Evolutionary conservation across 768 basidiomycete species (phyloP), one percentile per base, ranked within the genome.

Genomic region (Boletus barrowsii): DNA sequence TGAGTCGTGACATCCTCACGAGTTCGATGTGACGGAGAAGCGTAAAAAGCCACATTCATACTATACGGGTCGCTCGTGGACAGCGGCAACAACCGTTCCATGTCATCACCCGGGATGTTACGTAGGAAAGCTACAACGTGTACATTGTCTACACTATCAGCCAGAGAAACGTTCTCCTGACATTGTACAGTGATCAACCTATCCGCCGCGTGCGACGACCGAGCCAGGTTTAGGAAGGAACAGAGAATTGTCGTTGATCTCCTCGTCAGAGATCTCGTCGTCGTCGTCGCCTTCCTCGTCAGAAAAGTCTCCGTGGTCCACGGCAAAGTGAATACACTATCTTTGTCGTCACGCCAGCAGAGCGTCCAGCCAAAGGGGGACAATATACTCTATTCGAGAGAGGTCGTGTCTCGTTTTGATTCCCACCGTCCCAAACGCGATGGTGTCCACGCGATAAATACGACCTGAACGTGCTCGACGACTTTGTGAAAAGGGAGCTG

Each of bases 281-380:
- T 49, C 22, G 47, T 22, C 22, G 3, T 22, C 22, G 22, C 22
- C 22, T 22, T 22, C 2, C 22, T 22, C n/a, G n/a, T n/a, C 22
- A 22, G 22, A 22, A 22, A 22, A 22, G 22, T 22, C 22, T 22
- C 22, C 22, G 22, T 22, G 22, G 22, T 22, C 22, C 22, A 22
- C 22, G 3, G 22, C 22, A 22, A 1, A 22, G 22, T 22, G 22
- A 22, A 22, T 22, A 22, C 22, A 22, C 3, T 22, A 1, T 22
- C 22, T 22, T 22, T 22, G 47, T 44, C 49, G 47, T 22, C 47
- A 39, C 3, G 43, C 47, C 10, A 52, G 9, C 15, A 54, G 36
- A n/a, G 15, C 4, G 15, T 57, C 36, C 1, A 57, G 11, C 56
- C 56, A 54, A 0, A 53, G 47, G 10, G 54, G 48, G 18, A 49